Evolutionary conservation across 225 moss, liverwort and hornwort species (phyloP), one percentile per base, ranked within the genome.

Genomic region (Sphagnum contortum): DNA sequence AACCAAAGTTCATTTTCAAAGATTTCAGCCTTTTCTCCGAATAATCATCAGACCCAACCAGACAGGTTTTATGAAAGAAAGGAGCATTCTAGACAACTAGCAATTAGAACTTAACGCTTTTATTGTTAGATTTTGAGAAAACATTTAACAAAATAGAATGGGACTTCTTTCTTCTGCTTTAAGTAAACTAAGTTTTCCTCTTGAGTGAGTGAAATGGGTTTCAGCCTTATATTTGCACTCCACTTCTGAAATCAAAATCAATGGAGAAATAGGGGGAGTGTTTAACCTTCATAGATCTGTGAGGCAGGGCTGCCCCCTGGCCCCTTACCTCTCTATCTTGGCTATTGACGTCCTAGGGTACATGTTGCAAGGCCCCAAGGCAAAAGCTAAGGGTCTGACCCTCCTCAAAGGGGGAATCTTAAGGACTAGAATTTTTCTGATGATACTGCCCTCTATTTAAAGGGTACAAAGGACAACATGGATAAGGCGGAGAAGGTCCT

Each of bases 121-220:
- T 63, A 48, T 46, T 63, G 62, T 11, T 45, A 10, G 62, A 63
- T 10, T 63, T 63, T 5, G 8, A 46, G 6, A 63, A 63, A 47
- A 46, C 62, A 6, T 63, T 44, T 47, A 44, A 63, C 62, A 63
- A 44, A 63, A 47, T 12, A 2, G 46, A 47, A 44, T 63, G 62
- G 62, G 47, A 2, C 10, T 63, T 45, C 4, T 3, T 63, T 29
- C 1, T 29, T 29, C 0, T 29, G 29, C 29, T 29, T 1, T 29
- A 29, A 29, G 29, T 29, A 29, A 29, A 29, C 29, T 29, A 29
- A 29, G 1, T 29, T 29, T 0, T 29, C 1, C 29, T 29, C 29
- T 1, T 1, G 29, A 29, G 1, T 29, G 29, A 1, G 29, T 29
- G 29, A 29, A 29, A 29, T 29, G 29, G 29, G 29, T 29, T 29